Conservation (phyloP, 2,329 filamentous ascomycete genomes). For the Talaromyces marneffei region DNA sequence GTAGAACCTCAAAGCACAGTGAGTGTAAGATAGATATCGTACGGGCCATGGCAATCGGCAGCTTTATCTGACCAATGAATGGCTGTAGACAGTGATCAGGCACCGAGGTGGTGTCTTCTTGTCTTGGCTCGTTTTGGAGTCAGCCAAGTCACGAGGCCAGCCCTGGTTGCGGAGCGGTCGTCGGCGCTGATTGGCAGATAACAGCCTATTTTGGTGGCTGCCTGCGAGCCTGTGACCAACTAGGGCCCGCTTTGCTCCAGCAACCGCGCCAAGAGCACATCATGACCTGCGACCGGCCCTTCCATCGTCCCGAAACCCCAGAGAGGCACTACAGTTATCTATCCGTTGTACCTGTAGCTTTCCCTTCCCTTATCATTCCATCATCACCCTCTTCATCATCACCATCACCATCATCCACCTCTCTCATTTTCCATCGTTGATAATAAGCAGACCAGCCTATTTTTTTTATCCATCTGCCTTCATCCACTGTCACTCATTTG, state of each 20-base stretch:
- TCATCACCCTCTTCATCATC: constrained; percentile 15
- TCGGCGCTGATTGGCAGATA: neutral
- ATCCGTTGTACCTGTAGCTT: neutral
- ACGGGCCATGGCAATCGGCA: too few relatives aligned
- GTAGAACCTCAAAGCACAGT: neutral
- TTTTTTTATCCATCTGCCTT: constrained; percentile 12
- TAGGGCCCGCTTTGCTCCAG: constrained; percentile 7
- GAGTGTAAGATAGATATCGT: too few relatives aligned
- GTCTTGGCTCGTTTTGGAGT: neutral
- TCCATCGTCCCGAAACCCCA: constrained; percentile 23
- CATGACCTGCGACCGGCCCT: constrained; percentile 21
- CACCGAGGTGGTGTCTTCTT: neutral
- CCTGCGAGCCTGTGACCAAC: constrained; percentile 2
- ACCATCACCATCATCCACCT: constrained; percentile 9
- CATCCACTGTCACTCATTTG: constrained; percentile 10
- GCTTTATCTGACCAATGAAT: too few relatives aligned
- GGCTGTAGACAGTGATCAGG: neutral
- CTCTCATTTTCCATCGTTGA: constrained; percentile 9
- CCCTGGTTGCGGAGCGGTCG: neutral
- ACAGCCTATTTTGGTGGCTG: constrained; percentile 1
- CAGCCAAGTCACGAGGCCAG: constrained; percentile 5
- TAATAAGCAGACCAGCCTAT: constrained; percentile 14
- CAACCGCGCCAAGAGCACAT: constrained; percentile 5
- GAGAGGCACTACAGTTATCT: constrained; percentile 2
- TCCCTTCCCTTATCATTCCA: constrained; percentile 16